A percentile compares a stretch with the other conserved stretches of the same genome.
These are phyloP conservation scores for Helicosporidium sp. DNA, from an alignment of 139 green algal genomes.

Conservation along the genomic window DNA sequence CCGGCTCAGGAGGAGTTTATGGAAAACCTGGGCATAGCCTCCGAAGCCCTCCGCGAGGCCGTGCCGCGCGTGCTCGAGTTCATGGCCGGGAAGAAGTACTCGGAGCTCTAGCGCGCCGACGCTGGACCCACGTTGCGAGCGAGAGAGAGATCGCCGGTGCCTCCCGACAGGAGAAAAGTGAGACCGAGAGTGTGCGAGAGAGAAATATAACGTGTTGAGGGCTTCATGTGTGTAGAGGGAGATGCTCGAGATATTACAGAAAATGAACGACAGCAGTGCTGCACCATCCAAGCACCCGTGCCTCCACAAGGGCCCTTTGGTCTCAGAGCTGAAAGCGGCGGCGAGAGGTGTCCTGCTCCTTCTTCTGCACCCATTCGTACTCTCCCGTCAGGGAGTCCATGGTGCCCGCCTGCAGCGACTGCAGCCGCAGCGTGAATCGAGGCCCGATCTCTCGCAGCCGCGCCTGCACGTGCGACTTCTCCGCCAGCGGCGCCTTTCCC, in stretches of 20 bases:
- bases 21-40: constrained; percentile 72
- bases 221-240: no score
- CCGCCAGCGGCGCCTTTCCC: no score
- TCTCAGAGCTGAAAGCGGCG: constrained; percentile 47
- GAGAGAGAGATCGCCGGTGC: no score
- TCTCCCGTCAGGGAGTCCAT: constrained; percentile 86
- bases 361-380: constrained; percentile 82
- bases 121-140: no score
- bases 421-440: constrained; percentile 85
- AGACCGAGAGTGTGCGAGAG: no score
- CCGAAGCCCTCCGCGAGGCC: constrained; percentile 45
- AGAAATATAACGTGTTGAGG: no score
- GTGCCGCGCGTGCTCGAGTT: constrained; percentile 57
- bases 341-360: constrained; percentile 54
- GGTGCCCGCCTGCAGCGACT: constrained; percentile 78
- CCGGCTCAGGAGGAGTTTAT: constrained; percentile 78
- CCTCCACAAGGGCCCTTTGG: background rate
- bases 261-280: no score
- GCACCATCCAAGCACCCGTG: no score
- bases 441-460: constrained; percentile 79
- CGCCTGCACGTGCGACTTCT: constrained; percentile 20
- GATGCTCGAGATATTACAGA: no score
- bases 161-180: no score
- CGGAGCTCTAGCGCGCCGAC: constrained; percentile 41
- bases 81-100: constrained; percentile 46